Base-by-base conservation (phyloP, 2,329 filamentous ascomycete species). In the Fusarium hostae region DNA sequence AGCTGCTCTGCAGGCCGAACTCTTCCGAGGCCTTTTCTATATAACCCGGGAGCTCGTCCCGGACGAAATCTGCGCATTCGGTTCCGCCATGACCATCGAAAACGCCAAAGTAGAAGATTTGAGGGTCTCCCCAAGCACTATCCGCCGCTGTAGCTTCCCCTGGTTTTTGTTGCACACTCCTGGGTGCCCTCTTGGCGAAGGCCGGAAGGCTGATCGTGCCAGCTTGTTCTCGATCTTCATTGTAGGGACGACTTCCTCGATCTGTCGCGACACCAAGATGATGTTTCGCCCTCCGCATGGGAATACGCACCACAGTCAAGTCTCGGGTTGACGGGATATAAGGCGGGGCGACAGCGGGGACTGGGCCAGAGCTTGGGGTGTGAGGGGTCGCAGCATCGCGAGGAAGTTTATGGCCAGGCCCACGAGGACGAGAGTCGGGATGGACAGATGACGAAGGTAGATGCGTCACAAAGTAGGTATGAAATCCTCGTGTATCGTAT, bases 401-500 rank as follows among this genome's bases (percentile, higher is more conserved):
- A 52, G 95, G 95, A 9, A 98, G 89, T 80, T 96, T 95, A 81
- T 97, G 94, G 74, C 94, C 92, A 34, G 90, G 90, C 6, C 90
- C 91, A 32, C 84, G 79, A 22, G 86, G 83, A 60, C 90, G 87
- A 39, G 93, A 92, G 81, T 98, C 95, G 11, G 96, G 95, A 76
- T 98, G 93, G 47, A 97, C 87, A 6, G 95, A 98, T 18, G 94
- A 97, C 22, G 94, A 97, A 8, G 96, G 95, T 3, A 99, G 88
- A 80, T 98, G 94, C 12, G 96, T 97, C 66, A 98, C 94, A 81
- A 99, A 99, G 85, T 99, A 98, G 76, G 97, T 94, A 84, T 98
- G 94, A 81, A 98, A 98, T 70, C 82, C 81, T 51, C 88, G 87
- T 57, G 82, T 84, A 22, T 66, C 43, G 11, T 68, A 35, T 43